Conservation (phyloP, 129 eudicot species). For the Calendula officinalis region DNA sequence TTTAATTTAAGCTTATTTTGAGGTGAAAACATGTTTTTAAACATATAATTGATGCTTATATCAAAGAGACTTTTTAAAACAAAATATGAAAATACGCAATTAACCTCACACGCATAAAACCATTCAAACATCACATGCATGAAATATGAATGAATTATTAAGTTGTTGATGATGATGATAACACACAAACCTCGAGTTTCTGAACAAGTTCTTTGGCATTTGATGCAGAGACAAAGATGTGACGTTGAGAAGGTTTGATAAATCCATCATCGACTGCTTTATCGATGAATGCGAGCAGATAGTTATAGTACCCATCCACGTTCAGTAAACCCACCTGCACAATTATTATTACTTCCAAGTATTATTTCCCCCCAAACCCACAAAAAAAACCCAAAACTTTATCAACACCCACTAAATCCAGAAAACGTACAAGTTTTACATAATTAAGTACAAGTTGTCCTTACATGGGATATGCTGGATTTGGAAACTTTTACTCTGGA, state of each 20-base stretch:
- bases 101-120: no score
- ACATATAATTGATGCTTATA: no score
- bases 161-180: neutral
- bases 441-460: constrained; percentile 6
- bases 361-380: neutral
- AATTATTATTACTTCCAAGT: neutral
- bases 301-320: constrained; percentile 80
- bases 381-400: neutral
- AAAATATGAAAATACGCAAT: no score
- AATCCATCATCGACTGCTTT: constrained; percentile 93
- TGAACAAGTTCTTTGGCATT: constrained; percentile 78
- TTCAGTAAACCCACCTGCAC: constrained; percentile 77
- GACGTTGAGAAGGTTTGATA: constrained; percentile 76
- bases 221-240: constrained; percentile 84
- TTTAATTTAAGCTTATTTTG: no score
- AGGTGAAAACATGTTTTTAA: no score
- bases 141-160: constrained; percentile 4
- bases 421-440: neutral
- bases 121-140: constrained; percentile 13
- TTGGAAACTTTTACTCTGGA: neutral
- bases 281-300: constrained; percentile 72
- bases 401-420: neutral
- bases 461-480: neutral
- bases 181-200: constrained; percentile 63
- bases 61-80: no score